Base-by-base conservation (phyloP, 306 rosid genomes). In the Alnus rubra region DNA sequence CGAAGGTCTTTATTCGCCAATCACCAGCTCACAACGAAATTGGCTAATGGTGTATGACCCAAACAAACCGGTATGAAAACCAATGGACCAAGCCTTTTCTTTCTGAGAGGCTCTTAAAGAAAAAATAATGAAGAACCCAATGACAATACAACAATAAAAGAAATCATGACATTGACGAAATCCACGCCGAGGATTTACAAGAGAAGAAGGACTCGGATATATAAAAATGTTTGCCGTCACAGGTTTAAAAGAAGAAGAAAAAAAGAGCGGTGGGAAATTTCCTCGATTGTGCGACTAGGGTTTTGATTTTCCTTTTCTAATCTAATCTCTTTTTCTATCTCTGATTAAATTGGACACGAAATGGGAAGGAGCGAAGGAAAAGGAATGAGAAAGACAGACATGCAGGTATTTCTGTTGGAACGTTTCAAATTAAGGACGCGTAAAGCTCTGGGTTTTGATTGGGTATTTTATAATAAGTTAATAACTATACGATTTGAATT, bases 351-450 rank as follows among this genome's bases (percentile, higher is more conserved):
- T 14, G 67, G 7, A 55, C 14, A 50, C 74, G 76, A 65, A n/a
- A 78, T 70, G 47, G 54, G 8, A 64, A 42, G 69, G 52, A 71
- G 7, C 52, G 47, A 42, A 71, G 56, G 47, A 62, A 39, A 23
- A 63, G 45, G 13, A 64, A 9, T 49, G 47, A 67, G 53, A 65
- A 54, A 74, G 37, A 12, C 47, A 39, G 68, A 47, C 75, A 63
- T 70, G 64, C 87, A 60, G 88, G 83, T 83, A 80, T 85, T 92
- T 89, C 89, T 52, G 93, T 86, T 58, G 62, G 78, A 54, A 82
- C 42, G 82, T 51, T 68, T 84, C 42, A 79, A 55, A 87, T 49
- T 33, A 39, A 45, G 67, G 78, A 80, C 88, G 91, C 58, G 39
- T 37, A 6, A 49, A 37, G 23, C 54, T 28, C 16, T 50, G 56